A percentile compares a stretch with the other conserved stretches of the same genome.
Conservation (phyloP, 805 yeast species). For the Wickerhamiella nectarea region DNA sequence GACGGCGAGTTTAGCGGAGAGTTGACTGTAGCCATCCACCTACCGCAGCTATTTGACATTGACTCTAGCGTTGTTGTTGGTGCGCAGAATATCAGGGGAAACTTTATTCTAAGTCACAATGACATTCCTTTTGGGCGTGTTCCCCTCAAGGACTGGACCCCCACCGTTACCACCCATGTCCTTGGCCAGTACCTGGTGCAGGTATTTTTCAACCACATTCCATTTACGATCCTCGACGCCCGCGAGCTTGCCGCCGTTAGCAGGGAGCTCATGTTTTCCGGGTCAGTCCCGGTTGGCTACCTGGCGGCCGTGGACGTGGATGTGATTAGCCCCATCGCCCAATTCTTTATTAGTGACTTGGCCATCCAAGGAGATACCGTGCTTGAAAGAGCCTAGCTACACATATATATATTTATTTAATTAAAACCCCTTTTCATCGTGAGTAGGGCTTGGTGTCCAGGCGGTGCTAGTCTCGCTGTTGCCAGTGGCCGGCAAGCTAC, state of each 20-base stretch:
- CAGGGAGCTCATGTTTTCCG: constrained; percentile 31
- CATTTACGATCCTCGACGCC: constrained; percentile 32
- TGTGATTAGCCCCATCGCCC: constrained; percentile 26
- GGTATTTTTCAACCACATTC: constrained; percentile 32
- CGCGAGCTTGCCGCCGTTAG: constrained; percentile 32
- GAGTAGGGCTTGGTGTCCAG: not conserved
- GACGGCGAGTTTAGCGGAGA: constrained; percentile 18
- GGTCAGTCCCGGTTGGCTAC: constrained; percentile 29
- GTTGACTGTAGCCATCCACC: constrained; percentile 18
- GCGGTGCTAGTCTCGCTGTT: not conserved
- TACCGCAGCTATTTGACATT: constrained; percentile 20
- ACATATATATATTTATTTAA: not conserved
- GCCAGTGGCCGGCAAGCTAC: not conserved
- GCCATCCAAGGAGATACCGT: constrained; percentile 18
- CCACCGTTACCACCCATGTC: constrained; percentile 24
- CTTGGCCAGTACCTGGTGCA: constrained; percentile 25
- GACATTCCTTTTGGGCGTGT: constrained; percentile 33
- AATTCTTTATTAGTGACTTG: constrained; percentile 18
- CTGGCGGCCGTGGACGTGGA: constrained; percentile 30
- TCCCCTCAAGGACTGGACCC: constrained; percentile 34
- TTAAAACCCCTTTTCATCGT: not conserved
- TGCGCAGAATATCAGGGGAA: constrained; percentile 32
- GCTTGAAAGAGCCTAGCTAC: constrained; percentile 4
- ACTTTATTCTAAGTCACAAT: constrained; percentile 30
- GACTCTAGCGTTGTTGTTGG: constrained; percentile 19